Conservation (phyloP, 2,329 filamentous ascomycete species). For the Cladosporium phlei region DNA sequence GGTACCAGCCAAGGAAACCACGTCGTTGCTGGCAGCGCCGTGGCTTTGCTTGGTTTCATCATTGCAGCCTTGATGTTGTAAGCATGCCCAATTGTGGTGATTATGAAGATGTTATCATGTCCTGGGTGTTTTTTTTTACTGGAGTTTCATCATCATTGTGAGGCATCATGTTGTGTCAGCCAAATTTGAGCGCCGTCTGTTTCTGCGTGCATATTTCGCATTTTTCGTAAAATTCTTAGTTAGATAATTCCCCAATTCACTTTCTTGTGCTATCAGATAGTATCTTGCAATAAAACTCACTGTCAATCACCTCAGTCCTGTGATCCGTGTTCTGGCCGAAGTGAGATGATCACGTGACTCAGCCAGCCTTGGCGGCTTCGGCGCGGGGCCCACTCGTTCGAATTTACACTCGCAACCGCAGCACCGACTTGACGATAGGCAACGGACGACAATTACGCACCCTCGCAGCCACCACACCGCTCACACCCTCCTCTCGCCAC, state of each 20-base stretch:
- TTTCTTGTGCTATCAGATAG: too few species aligned
- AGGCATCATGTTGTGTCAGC: slow-evolving; percentile 10
- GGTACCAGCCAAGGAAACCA: slow-evolving; percentile 26
- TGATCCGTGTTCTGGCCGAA: too few species aligned
- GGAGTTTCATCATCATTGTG: slow-evolving; percentile 11
- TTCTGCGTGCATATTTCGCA: slow-evolving; percentile 5
- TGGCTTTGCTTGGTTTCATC: slow-evolving; percentile 36
- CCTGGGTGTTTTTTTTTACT: slow-evolving; percentile 1
- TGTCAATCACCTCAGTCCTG: too few species aligned
- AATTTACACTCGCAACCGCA: too few species aligned
- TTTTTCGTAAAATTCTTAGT: background rate
- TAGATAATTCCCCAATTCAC: slow-evolving; percentile 3
- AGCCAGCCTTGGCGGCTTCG: background rate
- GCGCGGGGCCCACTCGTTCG: slow-evolving; percentile 12
- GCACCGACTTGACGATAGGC: background rate
- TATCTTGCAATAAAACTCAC: too few species aligned
- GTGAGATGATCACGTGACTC: slow-evolving; percentile 8
- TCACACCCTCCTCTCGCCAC: slow-evolving; percentile 1
- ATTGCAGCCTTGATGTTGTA: slow-evolving; percentile 34
- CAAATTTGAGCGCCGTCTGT: slow-evolving; percentile 3
- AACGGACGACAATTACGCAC: slow-evolving; percentile 13
- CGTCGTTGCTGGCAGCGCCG: slow-evolving; percentile 33
- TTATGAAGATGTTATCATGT: slow-evolving; percentile 1
- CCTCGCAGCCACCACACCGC: slow-evolving; percentile 8
- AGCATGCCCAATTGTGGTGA: background rate